Evolutionary conservation across 163 green algal species (phyloP).

Genomic region (Scenedesmus sp.): DNA sequence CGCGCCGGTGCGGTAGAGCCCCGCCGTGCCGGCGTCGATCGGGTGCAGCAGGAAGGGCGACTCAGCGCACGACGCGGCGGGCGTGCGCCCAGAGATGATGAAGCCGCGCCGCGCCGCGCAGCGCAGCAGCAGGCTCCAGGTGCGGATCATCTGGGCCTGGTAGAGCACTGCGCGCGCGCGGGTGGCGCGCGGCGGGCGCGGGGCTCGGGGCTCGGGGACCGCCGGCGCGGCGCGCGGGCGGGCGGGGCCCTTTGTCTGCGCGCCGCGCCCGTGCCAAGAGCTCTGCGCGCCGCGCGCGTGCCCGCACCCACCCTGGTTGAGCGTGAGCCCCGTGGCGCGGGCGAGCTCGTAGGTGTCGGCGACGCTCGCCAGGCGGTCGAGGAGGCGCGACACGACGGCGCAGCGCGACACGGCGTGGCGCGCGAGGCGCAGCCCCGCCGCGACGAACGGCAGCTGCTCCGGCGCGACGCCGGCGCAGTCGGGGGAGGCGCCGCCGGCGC

Average conservation of each 20-base stretch:
- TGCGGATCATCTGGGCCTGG: conserved; percentile 87
- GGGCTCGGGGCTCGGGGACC: no score
- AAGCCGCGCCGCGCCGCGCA: conserved; percentile 55
- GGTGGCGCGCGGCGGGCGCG: neutral
- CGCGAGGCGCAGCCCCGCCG: conserved; percentile 50
- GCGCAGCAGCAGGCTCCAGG: conserved; percentile 79
- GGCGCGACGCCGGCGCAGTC: neutral
- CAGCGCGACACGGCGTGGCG: conserved; percentile 56
- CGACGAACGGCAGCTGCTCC: neutral
- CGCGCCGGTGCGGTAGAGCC: conserved; percentile 69
- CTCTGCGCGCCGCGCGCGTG: no score
- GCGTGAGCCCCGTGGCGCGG: conserved; percentile 80
- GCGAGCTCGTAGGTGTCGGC: conserved; percentile 84
- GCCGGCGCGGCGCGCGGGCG: no score
- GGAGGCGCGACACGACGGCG: conserved; percentile 60
- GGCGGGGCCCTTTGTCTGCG: no score
- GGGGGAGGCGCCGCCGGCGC: no score
- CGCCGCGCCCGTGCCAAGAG: no score
- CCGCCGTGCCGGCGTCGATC: conserved; percentile 42
- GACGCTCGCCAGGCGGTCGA: conserved; percentile 73
- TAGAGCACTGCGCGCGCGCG: conserved; percentile 60
- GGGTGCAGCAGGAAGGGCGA: conserved; percentile 86
- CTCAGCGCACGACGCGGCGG: conserved; percentile 49
- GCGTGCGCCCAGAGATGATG: conserved; percentile 6
- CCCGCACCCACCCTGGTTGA: no score